Conservation (phyloP, 2,329 filamentous ascomycete species). For the Septoria petroselini region DNA sequence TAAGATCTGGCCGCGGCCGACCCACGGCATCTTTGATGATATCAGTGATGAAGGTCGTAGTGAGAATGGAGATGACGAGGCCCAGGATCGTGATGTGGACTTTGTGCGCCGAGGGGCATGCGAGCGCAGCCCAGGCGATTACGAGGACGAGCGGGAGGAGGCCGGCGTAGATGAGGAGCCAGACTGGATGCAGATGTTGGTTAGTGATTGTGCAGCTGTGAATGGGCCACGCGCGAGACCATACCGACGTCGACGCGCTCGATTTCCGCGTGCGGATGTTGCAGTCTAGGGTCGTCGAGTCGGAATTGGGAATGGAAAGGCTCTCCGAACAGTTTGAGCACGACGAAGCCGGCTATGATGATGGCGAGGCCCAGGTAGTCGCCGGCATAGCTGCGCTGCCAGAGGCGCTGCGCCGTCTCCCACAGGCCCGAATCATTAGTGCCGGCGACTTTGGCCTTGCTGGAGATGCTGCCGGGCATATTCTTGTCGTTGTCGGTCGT, state of each 20-base stretch:
- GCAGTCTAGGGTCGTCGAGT: constrained; percentile 77
- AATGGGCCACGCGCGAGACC: too few species aligned
- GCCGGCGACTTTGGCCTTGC: constrained; percentile 16
- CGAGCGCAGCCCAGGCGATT: constrained; percentile 60
- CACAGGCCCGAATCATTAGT: constrained; percentile 17
- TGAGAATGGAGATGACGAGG: constrained; percentile 67
- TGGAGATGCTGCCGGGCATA: constrained; percentile 12
- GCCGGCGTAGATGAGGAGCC: constrained; percentile 77
- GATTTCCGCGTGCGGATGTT: constrained; percentile 78
- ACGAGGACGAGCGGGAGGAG: constrained; percentile 67
- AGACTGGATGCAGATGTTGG: constrained; percentile 43
- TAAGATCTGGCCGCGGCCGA: constrained; percentile 77
- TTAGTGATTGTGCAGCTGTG: too few species aligned
- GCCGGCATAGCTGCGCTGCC: constrained; percentile 74
- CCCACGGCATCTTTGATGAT: constrained; percentile 85
- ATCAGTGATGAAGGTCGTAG: constrained; percentile 82
- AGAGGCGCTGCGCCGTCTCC: constrained; percentile 28
- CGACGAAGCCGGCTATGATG: constrained; percentile 65
- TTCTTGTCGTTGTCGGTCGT: background rate
- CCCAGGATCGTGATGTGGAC: constrained; percentile 82
- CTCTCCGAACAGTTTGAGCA: constrained; percentile 63
- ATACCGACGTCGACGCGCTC: constrained; percentile 80
- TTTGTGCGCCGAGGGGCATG: constrained; percentile 68
- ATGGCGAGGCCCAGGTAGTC: constrained; percentile 79
- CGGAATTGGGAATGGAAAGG: constrained; percentile 96